Evolutionary conservation across 1,139 yeast genomes (phyloP).

Genomic region (Suhomyces bokatorum): DNA sequence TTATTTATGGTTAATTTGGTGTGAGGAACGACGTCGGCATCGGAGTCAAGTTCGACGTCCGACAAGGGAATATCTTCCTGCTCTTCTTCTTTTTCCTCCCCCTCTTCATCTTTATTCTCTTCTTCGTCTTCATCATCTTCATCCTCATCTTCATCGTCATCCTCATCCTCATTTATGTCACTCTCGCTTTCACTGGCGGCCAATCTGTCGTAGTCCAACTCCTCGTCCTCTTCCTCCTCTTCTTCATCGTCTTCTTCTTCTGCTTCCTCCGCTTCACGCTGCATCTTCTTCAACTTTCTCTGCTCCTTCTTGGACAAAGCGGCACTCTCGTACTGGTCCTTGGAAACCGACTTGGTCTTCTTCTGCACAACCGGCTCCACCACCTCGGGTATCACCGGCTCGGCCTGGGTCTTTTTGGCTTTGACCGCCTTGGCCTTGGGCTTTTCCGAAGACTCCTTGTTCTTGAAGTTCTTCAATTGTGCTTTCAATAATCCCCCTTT

Average conservation of each 20-base stretch:
- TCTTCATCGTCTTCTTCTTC: conserved; percentile 32
- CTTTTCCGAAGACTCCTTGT: conserved; percentile 28
- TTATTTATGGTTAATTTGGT: conserved; percentile 83
- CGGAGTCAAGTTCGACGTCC: conserved; percentile 79
- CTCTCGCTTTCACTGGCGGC: conserved; percentile 54
- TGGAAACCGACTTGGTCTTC: conserved; percentile 9
- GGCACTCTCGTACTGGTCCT: conserved; percentile 45
- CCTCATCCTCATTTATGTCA: conserved; percentile 42
- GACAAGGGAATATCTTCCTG: conserved; percentile 73
- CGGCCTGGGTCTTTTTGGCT: conserved; percentile 11
- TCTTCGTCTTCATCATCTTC: conserved; percentile 48
- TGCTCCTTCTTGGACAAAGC: conserved; percentile 62
- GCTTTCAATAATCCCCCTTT: conserved; percentile 34
- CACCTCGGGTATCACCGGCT: conserved; percentile 9
- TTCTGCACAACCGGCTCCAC: conserved; percentile 7
- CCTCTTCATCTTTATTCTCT: conserved; percentile 40
- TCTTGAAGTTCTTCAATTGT: conserved; percentile 37
- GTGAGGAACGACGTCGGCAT: conserved; percentile 86
- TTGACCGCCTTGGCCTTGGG: conserved; percentile 26
- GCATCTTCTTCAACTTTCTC: conserved; percentile 59
- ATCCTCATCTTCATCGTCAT: conserved; percentile 42
- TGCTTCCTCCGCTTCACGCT: conserved; percentile 22
- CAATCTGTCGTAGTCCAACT: conserved; percentile 53
- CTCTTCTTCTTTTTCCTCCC: conserved; percentile 43
- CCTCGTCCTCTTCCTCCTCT: conserved; percentile 35